Percentiles rank a stretch among this genome's conserved stretches.
These are phyloP conservation scores for Alternaria viburni DNA, from an alignment of 2,329 filamentous ascomycete species.

Conservation along the genomic window DNA sequence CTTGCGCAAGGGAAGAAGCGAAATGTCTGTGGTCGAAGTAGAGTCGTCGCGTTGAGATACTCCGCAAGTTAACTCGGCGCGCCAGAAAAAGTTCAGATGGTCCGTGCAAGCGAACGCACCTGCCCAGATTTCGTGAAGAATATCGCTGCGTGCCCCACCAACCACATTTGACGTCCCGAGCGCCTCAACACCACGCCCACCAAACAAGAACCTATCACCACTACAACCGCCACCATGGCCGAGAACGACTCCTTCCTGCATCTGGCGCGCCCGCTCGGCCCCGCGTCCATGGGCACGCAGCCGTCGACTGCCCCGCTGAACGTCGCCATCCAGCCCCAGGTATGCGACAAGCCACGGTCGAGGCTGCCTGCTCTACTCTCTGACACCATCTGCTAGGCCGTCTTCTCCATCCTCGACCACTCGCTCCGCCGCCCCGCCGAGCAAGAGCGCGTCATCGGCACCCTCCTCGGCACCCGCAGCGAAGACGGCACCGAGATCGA, in stretches of 20 bases:
- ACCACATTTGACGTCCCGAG: slow-evolving; percentile 20
- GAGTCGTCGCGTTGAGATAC: not conserved
- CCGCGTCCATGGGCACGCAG: slow-evolving; percentile 77
- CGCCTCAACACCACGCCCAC: slow-evolving; percentile 17
- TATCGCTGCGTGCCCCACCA: slow-evolving; percentile 33
- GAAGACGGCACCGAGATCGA: slow-evolving; percentile 98
- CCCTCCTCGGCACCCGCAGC: slow-evolving; percentile 87
- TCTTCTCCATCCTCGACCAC: slow-evolving; percentile 80
- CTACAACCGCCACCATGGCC: slow-evolving; percentile 77
- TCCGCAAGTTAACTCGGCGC: not conserved
- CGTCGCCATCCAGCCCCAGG: slow-evolving; percentile 95
- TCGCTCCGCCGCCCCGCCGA: slow-evolving; percentile 89
- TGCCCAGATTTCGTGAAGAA: slow-evolving; percentile 42
- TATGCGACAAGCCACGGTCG: slow-evolving; percentile 53
- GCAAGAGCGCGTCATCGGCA: slow-evolving; percentile 95
- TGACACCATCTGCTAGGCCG: slow-evolving; percentile 53
- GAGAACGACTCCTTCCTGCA: slow-evolving; percentile 88
- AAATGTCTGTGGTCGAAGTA: not conserved
- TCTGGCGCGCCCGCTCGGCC: slow-evolving; percentile 88
- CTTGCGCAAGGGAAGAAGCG: not conserved
- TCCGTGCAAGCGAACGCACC: slow-evolving; percentile 42
- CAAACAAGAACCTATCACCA: not conserved
- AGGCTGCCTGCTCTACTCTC: slow-evolving; percentile 7
- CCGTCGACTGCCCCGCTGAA: slow-evolving; percentile 88
- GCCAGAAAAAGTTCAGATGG: slow-evolving; percentile 22